phyloP scores from a whole-genome alignment of 2,329 filamentous ascomycete genomes.

The Ascochyta viciae-villosae region DNA sequence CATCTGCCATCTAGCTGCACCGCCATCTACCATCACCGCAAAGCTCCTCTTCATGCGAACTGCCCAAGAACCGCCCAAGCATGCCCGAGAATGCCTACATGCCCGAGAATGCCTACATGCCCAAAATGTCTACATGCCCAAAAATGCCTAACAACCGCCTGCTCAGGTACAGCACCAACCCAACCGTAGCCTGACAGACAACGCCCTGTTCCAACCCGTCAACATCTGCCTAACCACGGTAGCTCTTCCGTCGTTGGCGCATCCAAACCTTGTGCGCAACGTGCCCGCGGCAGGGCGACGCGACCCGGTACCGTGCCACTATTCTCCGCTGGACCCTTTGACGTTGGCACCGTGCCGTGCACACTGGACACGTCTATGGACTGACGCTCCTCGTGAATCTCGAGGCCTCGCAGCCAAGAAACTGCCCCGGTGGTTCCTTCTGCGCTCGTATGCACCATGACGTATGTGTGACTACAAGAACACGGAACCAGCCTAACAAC shows the following conservation, averaged over 20 bases:
- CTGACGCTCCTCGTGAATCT: too few species aligned
- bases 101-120: too few species aligned
- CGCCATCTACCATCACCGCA: not conserved
- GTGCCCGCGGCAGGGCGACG: slow-evolving; percentile 17
- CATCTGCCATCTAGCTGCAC: not conserved
- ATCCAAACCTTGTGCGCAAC: slow-evolving; percentile 14
- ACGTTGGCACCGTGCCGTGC: not conserved
- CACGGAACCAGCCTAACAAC: too few species aligned
- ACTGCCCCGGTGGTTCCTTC: not conserved
- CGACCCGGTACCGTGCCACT: slow-evolving; percentile 27
- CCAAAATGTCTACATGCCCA: too few species aligned
- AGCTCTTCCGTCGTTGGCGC: slow-evolving; percentile 22
- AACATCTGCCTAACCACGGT: slow-evolving; percentile 21
- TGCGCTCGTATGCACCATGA: slow-evolving; percentile 1
- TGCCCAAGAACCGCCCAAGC: not conserved
- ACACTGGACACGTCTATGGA: too few species aligned
- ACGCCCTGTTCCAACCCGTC: slow-evolving; percentile 1
- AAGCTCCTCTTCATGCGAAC: slow-evolving; percentile 6
- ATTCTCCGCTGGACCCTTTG: slow-evolving; percentile 6
- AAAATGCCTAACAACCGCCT: slow-evolving; percentile 4
- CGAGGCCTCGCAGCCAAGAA: not conserved
- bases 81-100: too few species aligned
- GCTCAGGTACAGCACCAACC: slow-evolving; percentile 15
- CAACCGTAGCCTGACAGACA: slow-evolving; percentile 13
- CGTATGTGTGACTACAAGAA: slow-evolving; percentile 1